Evolutionary conservation across 1,284 basidiomycete genomes (phyloP), one percentile per base, ranked within the genome.

Genomic region (Cutaneotrichosporon cutaneum): DNA sequence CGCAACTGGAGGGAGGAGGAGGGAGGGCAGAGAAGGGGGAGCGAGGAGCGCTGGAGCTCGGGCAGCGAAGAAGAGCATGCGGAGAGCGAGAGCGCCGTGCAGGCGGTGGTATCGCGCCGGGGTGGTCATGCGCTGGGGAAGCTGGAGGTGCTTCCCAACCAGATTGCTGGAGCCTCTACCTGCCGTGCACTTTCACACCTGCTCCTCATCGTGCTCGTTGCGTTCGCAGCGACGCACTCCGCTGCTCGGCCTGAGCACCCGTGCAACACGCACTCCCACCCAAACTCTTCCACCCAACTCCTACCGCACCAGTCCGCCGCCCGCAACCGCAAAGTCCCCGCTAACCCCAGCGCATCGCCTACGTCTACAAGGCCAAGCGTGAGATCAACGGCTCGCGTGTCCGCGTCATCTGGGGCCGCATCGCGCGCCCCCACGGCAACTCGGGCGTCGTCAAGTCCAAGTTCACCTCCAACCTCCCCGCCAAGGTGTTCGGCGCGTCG

Each of bases 371-470:
- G 81, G 94, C 92, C 68, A 94, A 95, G 85, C 86, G 87, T 79
- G 90, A 92, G 82, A 86, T 94, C 70, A 88, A 89, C 80, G 93
- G 94, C 67, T 90, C 90, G 73, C 93, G 93, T 82, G 85, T 96
- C 78, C 90, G 94, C 72, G 92, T 97, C 69, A 94, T 97, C 84
- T 97, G 94, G 93, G 94, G 94, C 61, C 91, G 92, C 75, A 87
- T 95, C 71, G 92, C 93, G 68, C 90, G 92, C 77, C 85, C 92
- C 74, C 93, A 96, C 82, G 94, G 95, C 72, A 91, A 88, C 83
- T 91, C 88, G 70, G 96, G 95, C 78, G 93, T 94, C 74, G 95
- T 98, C 77, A 95, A 95, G 83, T 88, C 90, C 83, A 97, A 98
- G 86, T 99, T 99, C 88, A 85, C 85, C 72, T 87, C 88, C 77